Conservation (phyloP, 345 rosid species). For the Garcia nutans region DNA sequence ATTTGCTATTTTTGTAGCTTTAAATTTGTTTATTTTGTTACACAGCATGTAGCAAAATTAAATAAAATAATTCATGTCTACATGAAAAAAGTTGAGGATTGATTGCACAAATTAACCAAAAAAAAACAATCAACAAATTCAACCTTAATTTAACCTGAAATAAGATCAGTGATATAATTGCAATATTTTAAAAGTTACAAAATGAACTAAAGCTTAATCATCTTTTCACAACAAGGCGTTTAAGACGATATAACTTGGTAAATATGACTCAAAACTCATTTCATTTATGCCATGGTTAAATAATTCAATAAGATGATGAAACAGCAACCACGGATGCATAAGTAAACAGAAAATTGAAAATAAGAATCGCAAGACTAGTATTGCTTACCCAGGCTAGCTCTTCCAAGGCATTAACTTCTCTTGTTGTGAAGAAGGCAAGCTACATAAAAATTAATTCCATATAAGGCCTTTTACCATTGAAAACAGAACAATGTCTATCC, state of each 20-base stretch:
- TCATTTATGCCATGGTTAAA: background rate
- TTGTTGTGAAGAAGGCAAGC: slow-evolving; percentile 87
- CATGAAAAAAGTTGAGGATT: too few relatives aligned
- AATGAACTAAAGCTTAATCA: too few relatives aligned
- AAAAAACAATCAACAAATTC: too few relatives aligned
- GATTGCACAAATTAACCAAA: too few relatives aligned
- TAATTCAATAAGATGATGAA: background rate
- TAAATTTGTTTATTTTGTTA: too few relatives aligned
- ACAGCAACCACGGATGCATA: background rate
- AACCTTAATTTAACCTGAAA: too few relatives aligned
- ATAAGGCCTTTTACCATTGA: background rate
- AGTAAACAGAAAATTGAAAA: background rate
- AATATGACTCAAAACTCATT: background rate
- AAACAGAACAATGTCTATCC: background rate
- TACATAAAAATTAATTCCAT: slow-evolving; percentile 28
- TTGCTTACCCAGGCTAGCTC: slow-evolving; percentile 85
- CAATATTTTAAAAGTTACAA: too few relatives aligned
- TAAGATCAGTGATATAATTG: too few relatives aligned
- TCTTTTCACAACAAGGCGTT: background rate
- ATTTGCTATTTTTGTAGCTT: too few relatives aligned
- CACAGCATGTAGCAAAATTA: too few relatives aligned
- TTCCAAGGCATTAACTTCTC: slow-evolving; percentile 67
- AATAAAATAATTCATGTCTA: too few relatives aligned
- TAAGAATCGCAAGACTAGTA: background rate
- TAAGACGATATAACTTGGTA: background rate